These are phyloP conservation scores for Lizanozyma gosingica DNA, from an alignment of 1,139 yeast species.

Conservation along the genomic window DNA sequence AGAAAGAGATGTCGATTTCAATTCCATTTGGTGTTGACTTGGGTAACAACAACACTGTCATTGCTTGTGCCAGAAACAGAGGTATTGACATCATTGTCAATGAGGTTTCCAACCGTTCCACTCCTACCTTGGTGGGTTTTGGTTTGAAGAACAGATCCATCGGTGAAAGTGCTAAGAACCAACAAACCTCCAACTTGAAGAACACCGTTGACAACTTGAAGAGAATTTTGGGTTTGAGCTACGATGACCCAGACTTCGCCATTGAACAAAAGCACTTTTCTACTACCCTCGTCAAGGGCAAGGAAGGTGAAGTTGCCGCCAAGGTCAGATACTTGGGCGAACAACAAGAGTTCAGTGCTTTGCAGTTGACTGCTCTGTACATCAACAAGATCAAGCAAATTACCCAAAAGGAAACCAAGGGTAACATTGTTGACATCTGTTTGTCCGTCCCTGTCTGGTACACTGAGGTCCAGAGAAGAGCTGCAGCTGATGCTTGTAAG, in stretches of 20 bases:
- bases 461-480: conserved; percentile 94
- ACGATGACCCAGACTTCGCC: conserved; percentile 69
- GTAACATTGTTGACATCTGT: conserved; percentile 76
- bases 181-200: conserved; percentile 91
- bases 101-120: conserved; percentile 95
- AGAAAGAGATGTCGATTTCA: conserved; percentile 20
- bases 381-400: conserved; percentile 82
- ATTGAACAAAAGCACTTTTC: conserved; percentile 69
- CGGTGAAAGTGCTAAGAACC: conserved; percentile 94
- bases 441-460: conserved; percentile 97
- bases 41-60: conserved; percentile 88
- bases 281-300: conserved; percentile 57
- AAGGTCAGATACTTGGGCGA: conserved; percentile 81
- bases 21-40: conserved; percentile 98
- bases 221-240: conserved; percentile 77
- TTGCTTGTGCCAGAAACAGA: conserved; percentile 97
- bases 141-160: conserved; percentile 82
- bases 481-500: conserved; percentile 89
- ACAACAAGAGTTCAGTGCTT: conserved; percentile 70
- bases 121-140: conserved; percentile 92
- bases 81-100: conserved; percentile 97
- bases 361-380: conserved; percentile 92
- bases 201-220: conserved; percentile 93
- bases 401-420: conserved; percentile 75
- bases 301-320: conserved; percentile 71